phyloP scores from a whole-genome alignment of 441 rosid genomes.

The Metrosideros polymorpha region DNA sequence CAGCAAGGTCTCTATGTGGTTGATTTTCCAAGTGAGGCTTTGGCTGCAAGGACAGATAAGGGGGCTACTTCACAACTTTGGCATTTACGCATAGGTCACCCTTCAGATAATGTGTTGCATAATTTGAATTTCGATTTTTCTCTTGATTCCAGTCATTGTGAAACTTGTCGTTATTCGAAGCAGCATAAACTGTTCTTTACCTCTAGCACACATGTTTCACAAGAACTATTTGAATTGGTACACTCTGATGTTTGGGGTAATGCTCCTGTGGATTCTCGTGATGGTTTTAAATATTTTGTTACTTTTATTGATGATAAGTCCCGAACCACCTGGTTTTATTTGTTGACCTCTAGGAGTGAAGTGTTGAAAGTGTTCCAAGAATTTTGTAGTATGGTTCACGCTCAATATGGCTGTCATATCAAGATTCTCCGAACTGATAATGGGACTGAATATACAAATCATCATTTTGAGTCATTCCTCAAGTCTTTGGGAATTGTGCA shows the following conservation, averaged over 20 bases:
- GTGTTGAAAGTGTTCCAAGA: neutral
- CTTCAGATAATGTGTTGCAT: too few relatives aligned
- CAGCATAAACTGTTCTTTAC: too few relatives aligned
- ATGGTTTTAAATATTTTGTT: neutral
- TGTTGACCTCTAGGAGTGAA: neutral
- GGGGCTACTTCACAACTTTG: neutral
- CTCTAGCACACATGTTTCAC: neutral
- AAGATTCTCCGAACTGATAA: neutral
- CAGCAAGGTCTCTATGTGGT: neutral
- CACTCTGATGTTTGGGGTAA: neutral
- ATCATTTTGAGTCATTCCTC: neutral
- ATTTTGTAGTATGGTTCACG: neutral
- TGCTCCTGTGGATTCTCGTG: neutral
- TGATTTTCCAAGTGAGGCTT: neutral
- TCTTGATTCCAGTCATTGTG: too few relatives aligned
- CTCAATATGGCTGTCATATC: neutral
- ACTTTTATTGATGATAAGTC: neutral
- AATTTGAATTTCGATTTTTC: neutral
- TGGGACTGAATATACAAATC: neutral
- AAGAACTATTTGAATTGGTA: neutral
- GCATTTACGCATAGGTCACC: neutral
- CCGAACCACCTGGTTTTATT: neutral
- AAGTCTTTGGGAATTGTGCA: neutral
- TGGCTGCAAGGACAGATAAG: too few relatives aligned
- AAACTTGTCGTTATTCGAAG: too few relatives aligned